A percentile compares a stretch with the other conserved stretches of the same genome.
Evolutionary conservation across 805 yeast genomes (phyloP).

Genomic region (Candida montana): DNA sequence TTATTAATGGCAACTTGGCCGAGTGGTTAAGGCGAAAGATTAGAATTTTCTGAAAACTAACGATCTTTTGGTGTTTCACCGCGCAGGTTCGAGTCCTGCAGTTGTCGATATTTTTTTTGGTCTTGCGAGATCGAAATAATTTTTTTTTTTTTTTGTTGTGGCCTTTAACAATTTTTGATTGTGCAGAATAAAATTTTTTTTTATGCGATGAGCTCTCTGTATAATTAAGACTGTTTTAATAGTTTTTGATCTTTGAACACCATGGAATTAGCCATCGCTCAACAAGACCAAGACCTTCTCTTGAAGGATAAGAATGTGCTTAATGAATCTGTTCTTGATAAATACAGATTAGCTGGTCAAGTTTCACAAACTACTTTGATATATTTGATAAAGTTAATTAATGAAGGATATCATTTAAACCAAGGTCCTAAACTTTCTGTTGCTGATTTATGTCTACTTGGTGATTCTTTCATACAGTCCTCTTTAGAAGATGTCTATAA

Average conservation of each 20-base stretch:
- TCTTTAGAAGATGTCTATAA: constrained; percentile 58
- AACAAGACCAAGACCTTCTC: constrained; percentile 67
- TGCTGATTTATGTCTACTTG: constrained; percentile 73
- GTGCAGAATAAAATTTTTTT: constrained; percentile 4
- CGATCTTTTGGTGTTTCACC: constrained; percentile 52
- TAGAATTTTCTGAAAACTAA: constrained; percentile 26
- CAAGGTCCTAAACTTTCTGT: constrained; percentile 34
- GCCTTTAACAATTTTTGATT: constrained; percentile 3
- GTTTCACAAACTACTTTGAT: constrained; percentile 77
- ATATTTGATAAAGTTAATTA: constrained; percentile 61
- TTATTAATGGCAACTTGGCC: constrained; percentile 44
- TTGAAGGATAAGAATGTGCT: constrained; percentile 69
- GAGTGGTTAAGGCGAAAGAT: constrained; percentile 66
- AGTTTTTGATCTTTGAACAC: no score
- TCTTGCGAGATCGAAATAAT: not conserved
- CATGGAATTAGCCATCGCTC: constrained; percentile 71
- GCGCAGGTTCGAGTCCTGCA: constrained; percentile 71
- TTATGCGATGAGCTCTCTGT: constrained; percentile 12
- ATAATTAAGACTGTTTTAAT: no score
- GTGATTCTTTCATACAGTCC: constrained; percentile 68
- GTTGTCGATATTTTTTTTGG: constrained; percentile 48
- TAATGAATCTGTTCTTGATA: constrained; percentile 57
- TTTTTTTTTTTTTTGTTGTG: not conserved
- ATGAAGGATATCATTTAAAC: constrained; percentile 64
- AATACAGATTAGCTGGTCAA: constrained; percentile 86